Evolutionary conservation across 2,329 filamentous ascomycete species (phyloP).

Genomic region (Alternaria novae-zelandiae): DNA sequence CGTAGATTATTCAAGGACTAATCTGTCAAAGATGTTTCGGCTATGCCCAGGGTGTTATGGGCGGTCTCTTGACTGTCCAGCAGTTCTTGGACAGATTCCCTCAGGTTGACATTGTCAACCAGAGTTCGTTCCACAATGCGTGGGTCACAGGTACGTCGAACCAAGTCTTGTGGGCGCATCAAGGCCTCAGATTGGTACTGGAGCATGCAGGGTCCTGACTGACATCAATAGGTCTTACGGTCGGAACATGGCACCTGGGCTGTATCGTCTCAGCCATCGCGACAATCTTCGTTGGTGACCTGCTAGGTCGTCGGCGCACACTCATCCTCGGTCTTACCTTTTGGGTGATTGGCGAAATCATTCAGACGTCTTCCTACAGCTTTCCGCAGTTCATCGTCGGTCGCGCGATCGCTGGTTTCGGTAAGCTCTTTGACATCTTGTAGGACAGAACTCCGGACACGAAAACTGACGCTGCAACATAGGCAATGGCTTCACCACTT

Average conservation of each 20-base stretch:
- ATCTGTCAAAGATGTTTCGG: conserved; percentile 54
- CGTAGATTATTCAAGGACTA: conserved; percentile 8
- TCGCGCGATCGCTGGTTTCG: conserved; percentile 57
- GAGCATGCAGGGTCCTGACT: not conserved
- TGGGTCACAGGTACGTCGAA: conserved; percentile 31
- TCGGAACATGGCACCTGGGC: conserved; percentile 53
- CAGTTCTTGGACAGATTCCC: conserved; percentile 58
- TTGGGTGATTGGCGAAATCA: conserved; percentile 58
- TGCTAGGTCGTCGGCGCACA: conserved; percentile 57
- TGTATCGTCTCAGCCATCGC: conserved; percentile 64
- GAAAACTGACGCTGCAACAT: not conserved
- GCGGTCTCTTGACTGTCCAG: conserved; percentile 69
- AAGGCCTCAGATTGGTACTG: not conserved
- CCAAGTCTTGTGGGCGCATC: not conserved
- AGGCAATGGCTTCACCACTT: conserved; percentile 61
- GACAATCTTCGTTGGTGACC: conserved; percentile 58
- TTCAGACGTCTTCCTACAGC: conserved; percentile 56
- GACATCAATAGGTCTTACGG: conserved; percentile 30
- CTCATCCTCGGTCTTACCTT: conserved; percentile 58
- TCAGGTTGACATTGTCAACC: conserved; percentile 32
- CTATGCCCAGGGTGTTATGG: conserved; percentile 75
- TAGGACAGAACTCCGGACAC: not conserved
- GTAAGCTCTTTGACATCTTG: conserved; percentile 38
- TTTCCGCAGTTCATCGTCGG: conserved; percentile 60
- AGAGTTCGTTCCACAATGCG: conserved; percentile 27